A percentile compares a stretch with the other conserved stretches of the same genome.
Conservation (phyloP, 2,329 filamentous ascomycete species). For the Sclerotinia trifoliorum region DNA sequence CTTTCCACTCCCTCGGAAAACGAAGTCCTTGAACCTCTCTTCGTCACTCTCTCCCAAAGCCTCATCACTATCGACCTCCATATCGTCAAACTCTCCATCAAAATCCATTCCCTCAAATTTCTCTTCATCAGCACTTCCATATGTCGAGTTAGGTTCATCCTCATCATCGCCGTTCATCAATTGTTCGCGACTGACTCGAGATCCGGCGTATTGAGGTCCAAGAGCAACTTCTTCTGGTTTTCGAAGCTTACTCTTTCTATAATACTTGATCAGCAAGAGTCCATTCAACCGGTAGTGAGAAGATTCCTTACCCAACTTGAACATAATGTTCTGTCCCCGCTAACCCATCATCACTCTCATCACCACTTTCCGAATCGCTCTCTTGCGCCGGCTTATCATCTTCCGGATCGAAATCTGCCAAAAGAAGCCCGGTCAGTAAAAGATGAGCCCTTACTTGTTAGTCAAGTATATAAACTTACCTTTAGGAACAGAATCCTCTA, state of each 20-base stretch:
- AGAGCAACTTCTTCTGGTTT: conserved; percentile 67
- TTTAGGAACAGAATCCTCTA: conserved; percentile 56
- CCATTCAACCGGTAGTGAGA: not conserved
- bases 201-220: conserved; percentile 77
- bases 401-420: conserved; percentile 44
- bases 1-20: conserved; percentile 58
- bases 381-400: conserved; percentile 34
- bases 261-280: conserved; percentile 22
- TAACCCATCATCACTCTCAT: conserved; percentile 52
- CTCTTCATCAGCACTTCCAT: conserved; percentile 29
- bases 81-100: conserved; percentile 54
- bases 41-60: conserved; percentile 84
- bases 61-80: conserved; percentile 61
- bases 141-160: conserved; percentile 41
- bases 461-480: conserved; percentile 46
- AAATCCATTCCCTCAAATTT: conserved; percentile 53
- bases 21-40: conserved; percentile 75
- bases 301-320: conserved; percentile 59
- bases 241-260: conserved; percentile 77
- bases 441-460: not conserved
- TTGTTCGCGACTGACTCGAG: conserved; percentile 68
- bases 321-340: conserved; percentile 85
- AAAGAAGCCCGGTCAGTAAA: conserved; percentile 25
- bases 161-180: conserved; percentile 57
- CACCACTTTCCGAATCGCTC: conserved; percentile 45